A percentile compares a stretch with the other conserved stretches of the same genome.
Evolutionary conservation across 768 basidiomycete genomes (phyloP).

Genomic region (Leucocoprinus birnbaumii): DNA sequence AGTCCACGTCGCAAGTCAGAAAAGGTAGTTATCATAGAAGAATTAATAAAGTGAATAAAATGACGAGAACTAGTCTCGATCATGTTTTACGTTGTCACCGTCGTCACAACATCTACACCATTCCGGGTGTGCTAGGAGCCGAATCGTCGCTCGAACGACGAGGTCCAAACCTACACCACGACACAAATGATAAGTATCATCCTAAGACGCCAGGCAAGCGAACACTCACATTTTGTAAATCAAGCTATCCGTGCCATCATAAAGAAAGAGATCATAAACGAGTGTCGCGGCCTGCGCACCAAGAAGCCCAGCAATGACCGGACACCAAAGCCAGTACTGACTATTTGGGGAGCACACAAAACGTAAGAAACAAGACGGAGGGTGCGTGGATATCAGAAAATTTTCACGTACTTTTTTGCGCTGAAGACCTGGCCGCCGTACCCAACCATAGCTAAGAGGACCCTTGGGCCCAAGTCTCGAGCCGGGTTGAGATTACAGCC

Average conservation of each 20-base stretch:
- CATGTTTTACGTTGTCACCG: too few species aligned
- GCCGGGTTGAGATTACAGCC: constrained; percentile 40
- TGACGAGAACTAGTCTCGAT: not conserved
- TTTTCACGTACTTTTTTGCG: constrained; percentile 33
- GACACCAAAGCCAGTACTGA: constrained; percentile 78
- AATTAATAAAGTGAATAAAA: too few species aligned
- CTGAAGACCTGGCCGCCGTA: constrained; percentile 48
- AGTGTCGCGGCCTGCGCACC: constrained; percentile 53
- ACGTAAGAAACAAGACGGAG: not conserved
- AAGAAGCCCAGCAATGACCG: constrained; percentile 52
- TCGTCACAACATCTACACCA: not conserved
- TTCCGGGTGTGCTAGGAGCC: not conserved
- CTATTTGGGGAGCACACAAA: constrained; percentile 20
- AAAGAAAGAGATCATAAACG: constrained; percentile 58
- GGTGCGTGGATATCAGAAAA: not conserved
- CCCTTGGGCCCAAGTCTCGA: constrained; percentile 53
- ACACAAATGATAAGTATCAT: not conserved
- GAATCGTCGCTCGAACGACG: not conserved
- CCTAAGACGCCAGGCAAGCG: not conserved
- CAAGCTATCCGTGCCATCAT: constrained; percentile 51
- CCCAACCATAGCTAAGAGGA: constrained; percentile 67
- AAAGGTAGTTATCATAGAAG: too few species aligned
- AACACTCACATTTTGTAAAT: constrained; percentile 49
- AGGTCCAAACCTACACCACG: not conserved
- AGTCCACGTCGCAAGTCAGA: too few species aligned